Conservation (phyloP, 306 rosid genomes). For the Sphenostylis stenocarpa region DNA sequence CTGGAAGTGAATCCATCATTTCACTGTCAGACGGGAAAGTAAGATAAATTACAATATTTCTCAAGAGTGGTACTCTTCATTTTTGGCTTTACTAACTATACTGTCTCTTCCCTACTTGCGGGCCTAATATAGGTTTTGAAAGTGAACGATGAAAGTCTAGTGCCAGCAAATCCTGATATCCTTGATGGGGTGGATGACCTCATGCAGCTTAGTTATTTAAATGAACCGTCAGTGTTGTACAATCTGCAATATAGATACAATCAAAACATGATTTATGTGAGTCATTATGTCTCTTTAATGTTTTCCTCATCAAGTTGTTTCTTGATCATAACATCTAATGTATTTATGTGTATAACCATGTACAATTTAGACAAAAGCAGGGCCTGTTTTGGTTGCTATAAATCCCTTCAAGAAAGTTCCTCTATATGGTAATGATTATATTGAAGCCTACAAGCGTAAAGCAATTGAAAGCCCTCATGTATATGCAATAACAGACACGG, state of each 20-base stretch:
- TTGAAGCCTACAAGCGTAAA: constrained; percentile 81
- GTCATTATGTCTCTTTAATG: constrained; percentile 33
- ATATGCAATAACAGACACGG: constrained; percentile 90
- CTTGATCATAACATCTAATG: background rate
- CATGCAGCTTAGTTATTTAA: constrained; percentile 96
- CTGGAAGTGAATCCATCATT: constrained; percentile 66
- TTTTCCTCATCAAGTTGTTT: constrained; percentile 1
- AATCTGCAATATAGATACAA: constrained; percentile 89
- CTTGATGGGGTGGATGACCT: constrained; percentile 99
- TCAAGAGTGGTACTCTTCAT: constrained; percentile 7
- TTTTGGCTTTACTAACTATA: constrained; percentile 14
- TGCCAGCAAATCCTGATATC: constrained; percentile 90
- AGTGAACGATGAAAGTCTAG: constrained; percentile 67
- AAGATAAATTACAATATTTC: constrained; percentile 36
- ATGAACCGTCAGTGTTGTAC: constrained; percentile 86
- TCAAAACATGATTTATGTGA: constrained; percentile 81
- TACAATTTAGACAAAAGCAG: constrained; percentile 79
- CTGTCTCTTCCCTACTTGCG: background rate
- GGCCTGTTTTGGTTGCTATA: constrained; percentile 95
- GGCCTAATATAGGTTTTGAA: constrained; percentile 61
- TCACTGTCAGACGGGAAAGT: constrained; percentile 75
- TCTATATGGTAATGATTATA: constrained; percentile 76
- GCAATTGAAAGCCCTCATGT: constrained; percentile 82
- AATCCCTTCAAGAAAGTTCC: constrained; percentile 91
- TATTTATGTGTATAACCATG: constrained; percentile 25